Conservation (phyloP, 2,329 filamentous ascomycete species). For the Tolypocladium guangdongense region DNA sequence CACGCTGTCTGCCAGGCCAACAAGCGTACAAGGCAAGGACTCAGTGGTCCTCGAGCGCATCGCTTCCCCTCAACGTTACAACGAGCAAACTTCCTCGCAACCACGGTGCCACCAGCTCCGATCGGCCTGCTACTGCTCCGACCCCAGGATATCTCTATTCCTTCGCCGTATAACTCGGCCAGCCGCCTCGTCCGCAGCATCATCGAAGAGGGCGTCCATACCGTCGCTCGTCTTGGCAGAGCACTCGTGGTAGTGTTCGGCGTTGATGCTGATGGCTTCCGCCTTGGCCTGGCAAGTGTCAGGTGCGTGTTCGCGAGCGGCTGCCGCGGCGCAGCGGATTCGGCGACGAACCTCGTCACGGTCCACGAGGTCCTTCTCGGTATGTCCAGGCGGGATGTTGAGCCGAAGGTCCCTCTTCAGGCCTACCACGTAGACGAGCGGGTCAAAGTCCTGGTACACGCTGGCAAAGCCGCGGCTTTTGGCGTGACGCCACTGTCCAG, state of each 20-base stretch:
- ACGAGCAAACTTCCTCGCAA: not conserved
- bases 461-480: not conserved
- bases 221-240: conserved; percentile 25
- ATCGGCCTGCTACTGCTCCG: no score
- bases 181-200: conserved; percentile 12
- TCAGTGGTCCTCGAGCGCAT: not conserved
- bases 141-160: not conserved
- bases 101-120: not conserved
- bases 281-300: conserved; percentile 15
- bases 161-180: conserved; percentile 7
- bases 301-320: not conserved
- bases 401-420: not conserved
- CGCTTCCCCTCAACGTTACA: not conserved
- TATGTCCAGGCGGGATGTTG: not conserved
- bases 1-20: not conserved
- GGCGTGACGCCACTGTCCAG: not conserved
- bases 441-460: not conserved
- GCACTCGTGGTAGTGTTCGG: conserved; percentile 21
- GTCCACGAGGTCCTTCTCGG: not conserved
- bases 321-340: not conserved
- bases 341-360: not conserved
- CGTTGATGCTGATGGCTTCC: conserved; percentile 19
- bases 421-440: not conserved
- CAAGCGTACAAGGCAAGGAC: not conserved
- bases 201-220: conserved; percentile 18